Percentiles rank a stretch among this genome's conserved stretches.
These are phyloP conservation scores for Xylaria sp. DNA, from an alignment of 2,329 filamentous ascomycete genomes.

Conservation along the genomic window DNA sequence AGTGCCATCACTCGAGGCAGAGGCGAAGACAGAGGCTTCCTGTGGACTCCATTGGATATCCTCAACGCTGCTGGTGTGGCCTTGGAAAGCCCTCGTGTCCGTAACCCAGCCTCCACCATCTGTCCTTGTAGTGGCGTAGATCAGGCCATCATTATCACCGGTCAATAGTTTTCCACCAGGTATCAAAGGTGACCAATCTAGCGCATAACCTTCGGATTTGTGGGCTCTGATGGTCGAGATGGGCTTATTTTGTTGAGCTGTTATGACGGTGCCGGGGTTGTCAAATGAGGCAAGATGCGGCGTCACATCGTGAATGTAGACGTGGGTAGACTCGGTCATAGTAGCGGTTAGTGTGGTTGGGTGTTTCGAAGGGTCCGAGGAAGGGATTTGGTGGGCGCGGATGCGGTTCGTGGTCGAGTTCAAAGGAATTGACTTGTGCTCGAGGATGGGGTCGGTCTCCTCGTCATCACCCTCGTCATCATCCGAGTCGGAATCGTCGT, in stretches of 20 bases:
- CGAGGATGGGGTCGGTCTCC: slow-evolving; percentile 84
- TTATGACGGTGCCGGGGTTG: slow-evolving; percentile 79
- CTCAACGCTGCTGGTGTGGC: slow-evolving; percentile 86
- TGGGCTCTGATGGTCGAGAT: slow-evolving; percentile 87
- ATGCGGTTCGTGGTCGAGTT: slow-evolving; percentile 92
- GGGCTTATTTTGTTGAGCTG: slow-evolving; percentile 85
- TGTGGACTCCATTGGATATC: slow-evolving; percentile 97
- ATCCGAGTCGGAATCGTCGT: slow-evolving; percentile 69
- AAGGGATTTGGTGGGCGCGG: slow-evolving; percentile 80
- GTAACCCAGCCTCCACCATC: slow-evolving; percentile 90
- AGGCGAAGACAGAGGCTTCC: slow-evolving; percentile 92
- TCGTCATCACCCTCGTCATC: slow-evolving; percentile 75
- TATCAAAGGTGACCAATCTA: slow-evolving; percentile 92
- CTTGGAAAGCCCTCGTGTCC: slow-evolving; percentile 80
- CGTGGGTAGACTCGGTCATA: slow-evolving; percentile 88
- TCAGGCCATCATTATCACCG: slow-evolving; percentile 87
- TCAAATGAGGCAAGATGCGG: slow-evolving; percentile 90
- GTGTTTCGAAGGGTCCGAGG: slow-evolving; percentile 71
- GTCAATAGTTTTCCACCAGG: slow-evolving; percentile 86
- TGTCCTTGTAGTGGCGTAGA: slow-evolving; percentile 85
- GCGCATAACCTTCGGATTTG: slow-evolving; percentile 89
- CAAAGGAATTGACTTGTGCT: slow-evolving; percentile 87
- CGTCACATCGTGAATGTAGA: slow-evolving; percentile 94
- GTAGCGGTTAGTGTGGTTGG: slow-evolving; percentile 84
- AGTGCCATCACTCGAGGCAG: slow-evolving; percentile 90